Percentiles rank a stretch among this genome's conserved stretches.
Evolutionary conservation across 2,329 filamentous ascomycete genomes (phyloP).

Genomic region (Claviceps maximensis): DNA sequence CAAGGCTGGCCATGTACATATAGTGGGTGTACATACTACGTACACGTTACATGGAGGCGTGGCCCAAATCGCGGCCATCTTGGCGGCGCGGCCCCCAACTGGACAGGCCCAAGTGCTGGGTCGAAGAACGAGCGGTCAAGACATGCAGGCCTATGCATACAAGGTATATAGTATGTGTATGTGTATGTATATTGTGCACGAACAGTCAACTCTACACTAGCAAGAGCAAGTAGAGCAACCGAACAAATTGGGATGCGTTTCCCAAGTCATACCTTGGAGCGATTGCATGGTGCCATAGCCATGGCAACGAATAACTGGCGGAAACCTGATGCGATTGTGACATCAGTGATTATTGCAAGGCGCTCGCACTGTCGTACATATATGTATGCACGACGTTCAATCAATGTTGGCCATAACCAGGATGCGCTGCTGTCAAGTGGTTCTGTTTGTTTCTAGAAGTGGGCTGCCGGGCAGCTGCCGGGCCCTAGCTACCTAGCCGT

Average conservation of each 20-base stretch:
- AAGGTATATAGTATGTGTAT: too few relatives aligned
- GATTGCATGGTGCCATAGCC: too few relatives aligned
- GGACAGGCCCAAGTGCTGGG: not conserved
- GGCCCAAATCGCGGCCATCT: not conserved
- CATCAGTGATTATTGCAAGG: too few relatives aligned
- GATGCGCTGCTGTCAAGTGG: constrained; percentile 1
- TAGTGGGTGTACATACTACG: too few relatives aligned
- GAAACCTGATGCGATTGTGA: not conserved
- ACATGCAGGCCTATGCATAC: not conserved
- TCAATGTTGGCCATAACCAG: not conserved
- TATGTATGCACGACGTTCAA: too few relatives aligned
- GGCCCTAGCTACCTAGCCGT: not conserved
- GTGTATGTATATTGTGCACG: not conserved
- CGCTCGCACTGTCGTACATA: too few relatives aligned
- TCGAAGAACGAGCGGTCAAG: not conserved
- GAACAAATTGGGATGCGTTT: not conserved
- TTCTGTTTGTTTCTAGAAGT: constrained; percentile 16
- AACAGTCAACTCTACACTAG: not conserved
- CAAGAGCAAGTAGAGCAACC: not conserved
- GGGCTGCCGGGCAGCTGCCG: constrained; percentile 9
- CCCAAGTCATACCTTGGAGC: too few relatives aligned
- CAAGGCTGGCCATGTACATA: not conserved
- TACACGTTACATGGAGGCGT: not conserved
- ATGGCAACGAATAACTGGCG: not conserved
- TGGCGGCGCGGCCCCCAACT: not conserved